Evolutionary conservation across 2,329 filamentous ascomycete genomes (phyloP).

Genomic region (Aspergillus intermedius): DNA sequence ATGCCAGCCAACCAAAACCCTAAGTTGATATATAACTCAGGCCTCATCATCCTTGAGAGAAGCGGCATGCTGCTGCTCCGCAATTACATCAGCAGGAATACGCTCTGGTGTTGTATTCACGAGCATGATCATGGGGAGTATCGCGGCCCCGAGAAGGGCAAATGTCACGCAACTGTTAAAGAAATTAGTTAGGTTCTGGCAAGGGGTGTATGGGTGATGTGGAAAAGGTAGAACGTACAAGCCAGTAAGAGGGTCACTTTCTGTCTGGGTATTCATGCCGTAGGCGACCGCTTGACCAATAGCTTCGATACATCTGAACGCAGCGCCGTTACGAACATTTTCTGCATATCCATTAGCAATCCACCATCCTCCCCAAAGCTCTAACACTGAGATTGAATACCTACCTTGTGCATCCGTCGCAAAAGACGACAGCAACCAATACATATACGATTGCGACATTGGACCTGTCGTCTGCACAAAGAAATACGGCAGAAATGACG

Average conservation of each 20-base stretch:
- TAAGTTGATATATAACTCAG: background rate
- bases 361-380: background rate
- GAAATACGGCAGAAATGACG: constrained; percentile 44
- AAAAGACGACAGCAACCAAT: constrained; percentile 40
- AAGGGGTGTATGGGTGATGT: background rate
- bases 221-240: constrained; percentile 25
- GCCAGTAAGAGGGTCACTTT: constrained; percentile 31
- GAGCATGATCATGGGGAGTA: constrained; percentile 34
- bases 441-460: constrained; percentile 42
- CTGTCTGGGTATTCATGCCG: constrained; percentile 38
- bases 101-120: constrained; percentile 36
- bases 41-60: background rate
- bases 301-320: constrained; percentile 38
- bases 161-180: constrained; percentile 33
- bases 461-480: constrained; percentile 42
- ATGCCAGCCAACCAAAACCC: background rate
- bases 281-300: constrained; percentile 38
- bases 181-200: background rate
- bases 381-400: background rate
- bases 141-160: constrained; percentile 29
- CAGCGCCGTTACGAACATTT: constrained; percentile 39
- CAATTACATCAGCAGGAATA: constrained; percentile 36
- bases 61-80: constrained; percentile 23
- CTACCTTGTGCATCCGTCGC: constrained; percentile 36
- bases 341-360: constrained; percentile 14